Base-by-base conservation (phyloP, 768 basidiomycete genomes). In the Podaxis rugospora region DNA sequence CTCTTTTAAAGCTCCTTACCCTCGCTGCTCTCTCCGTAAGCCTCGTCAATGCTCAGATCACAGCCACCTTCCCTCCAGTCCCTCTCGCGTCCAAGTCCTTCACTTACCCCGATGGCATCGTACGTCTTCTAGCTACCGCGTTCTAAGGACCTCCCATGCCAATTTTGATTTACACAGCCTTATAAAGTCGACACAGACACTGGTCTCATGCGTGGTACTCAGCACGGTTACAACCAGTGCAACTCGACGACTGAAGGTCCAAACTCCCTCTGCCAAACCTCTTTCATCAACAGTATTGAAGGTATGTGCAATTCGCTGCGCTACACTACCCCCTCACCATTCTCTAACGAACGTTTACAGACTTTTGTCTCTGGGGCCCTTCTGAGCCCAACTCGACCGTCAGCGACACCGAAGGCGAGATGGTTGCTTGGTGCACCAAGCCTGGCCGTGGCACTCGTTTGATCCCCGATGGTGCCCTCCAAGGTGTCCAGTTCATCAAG, bases 351-450 rank as follows among this genome's bases (percentile, higher is more conserved):
- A 9, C 37, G 18, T 21, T 47, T 32, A 13, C 27, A 63, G 89
- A 91, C 65, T 90, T 87, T 70, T 90, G 89, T 63, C 66, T 90
- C 0, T 90, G 86, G 85, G 86, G 80, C 5, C 83, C 87, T 0
- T 64, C 76, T 0, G 70, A 72, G n/a, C 78, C 82, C 3, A 76
- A 83, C 68, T 78, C 80, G 18, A 73, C 76, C 18, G 87, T 93
- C 37, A 87, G 81, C 25, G 80, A 89, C 63, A 84, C 83, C 2
- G 92, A 94, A 69, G 86, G 82, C 52, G 77, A 85, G 69, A 87
- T 85, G 71, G 86, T 93, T 7, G 84, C 90, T 0, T 94, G 85
- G 83, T 95, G 91, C 72, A 85, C 84, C 13, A 85, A 87, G 69
- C 79, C 80, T 2, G 85, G 84, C 2, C 83, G 81, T 54, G 92